Base-by-base conservation (phyloP, 345 rosid species). In the Melastoma malabathricum region DNA sequence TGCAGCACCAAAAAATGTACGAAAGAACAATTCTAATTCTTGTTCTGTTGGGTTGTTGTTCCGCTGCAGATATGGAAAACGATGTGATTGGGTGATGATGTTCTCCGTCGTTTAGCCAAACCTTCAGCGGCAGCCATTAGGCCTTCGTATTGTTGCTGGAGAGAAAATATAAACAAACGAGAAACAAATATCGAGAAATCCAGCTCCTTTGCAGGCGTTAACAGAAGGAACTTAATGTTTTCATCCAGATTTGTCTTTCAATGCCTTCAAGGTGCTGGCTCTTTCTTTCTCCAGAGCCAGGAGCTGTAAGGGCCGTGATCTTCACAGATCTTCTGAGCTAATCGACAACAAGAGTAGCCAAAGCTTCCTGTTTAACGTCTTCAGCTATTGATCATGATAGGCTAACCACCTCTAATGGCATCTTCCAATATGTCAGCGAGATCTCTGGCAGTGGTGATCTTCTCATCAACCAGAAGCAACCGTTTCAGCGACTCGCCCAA, bases 211-310 rank as follows among this genome's bases (percentile, higher is more conserved):
- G 10, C 38, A 31, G 38, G 38, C 6, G 38, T 31, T 9, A 31
- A 31, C 38, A 9, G 10, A 2, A 2, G 7, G 38, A 31, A 31
- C 38, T 31, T 31, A 31, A 22, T 22, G 25, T 22, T 22, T 22
- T 4, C 25, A 22, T 22, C 25, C 25, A 22, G 4, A 22, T 22
- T 22, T 22, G 2, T 22, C 25, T 22, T 22, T 4, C 95, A 66
- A 93, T 81, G 68, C 88, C 97, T 46, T 93, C 99, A 58, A 87
- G 99, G 68, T 87, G 88, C 65, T 88, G 94, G 66, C 86, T 84
- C 74, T 88, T 88, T 57, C 95, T 86, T 66, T 90, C 94, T 58
- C 96, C 98, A 66, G 86, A 90, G 43, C 98, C 98, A 59, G 96
- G 95, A 69, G 96, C 98, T 65, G 75, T 90, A 27, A 90, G 84